phyloP scores from a whole-genome alignment of 2,329 filamentous ascomycete species.

The Nemania sp. region DNA sequence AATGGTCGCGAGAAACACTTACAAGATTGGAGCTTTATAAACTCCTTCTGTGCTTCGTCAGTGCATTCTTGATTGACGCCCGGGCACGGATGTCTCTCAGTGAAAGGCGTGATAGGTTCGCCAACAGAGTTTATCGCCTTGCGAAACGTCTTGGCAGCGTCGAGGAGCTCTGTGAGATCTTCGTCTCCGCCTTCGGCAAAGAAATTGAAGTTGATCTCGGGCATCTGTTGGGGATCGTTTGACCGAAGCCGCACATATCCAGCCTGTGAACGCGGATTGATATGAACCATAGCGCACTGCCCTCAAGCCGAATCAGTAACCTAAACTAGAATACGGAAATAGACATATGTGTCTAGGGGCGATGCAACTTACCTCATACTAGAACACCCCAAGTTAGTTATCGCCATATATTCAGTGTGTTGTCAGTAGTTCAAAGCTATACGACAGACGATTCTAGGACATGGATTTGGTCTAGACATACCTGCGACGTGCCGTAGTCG shows the following conservation, averaged over 20 bases:
- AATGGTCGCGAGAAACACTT: background rate
- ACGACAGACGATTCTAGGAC: background rate
- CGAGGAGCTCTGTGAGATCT: conserved; percentile 57
- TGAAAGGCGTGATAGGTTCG: conserved; percentile 45
- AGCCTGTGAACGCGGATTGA: conserved; percentile 64
- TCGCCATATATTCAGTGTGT: background rate
- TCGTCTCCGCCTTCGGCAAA: conserved; percentile 63
- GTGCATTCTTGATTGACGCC: conserved; percentile 53
- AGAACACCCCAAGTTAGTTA: conserved; percentile 3
- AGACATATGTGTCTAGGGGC: background rate
- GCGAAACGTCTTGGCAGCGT: conserved; percentile 47
- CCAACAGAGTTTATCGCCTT: conserved; percentile 42
- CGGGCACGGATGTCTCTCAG: conserved; percentile 48
- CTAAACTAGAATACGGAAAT: background rate
- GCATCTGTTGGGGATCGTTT: conserved; percentile 71
- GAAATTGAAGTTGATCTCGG: conserved; percentile 71
- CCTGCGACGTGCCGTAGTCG: conserved; percentile 45
- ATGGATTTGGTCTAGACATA: background rate
- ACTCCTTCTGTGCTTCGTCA: conserved; percentile 51
- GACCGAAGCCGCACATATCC: conserved; percentile 73
- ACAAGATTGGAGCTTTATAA: conserved; percentile 55
- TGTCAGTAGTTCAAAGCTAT: background rate
- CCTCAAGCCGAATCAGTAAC: conserved; percentile 19
- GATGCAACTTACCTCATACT: conserved; percentile 27
- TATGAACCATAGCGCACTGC: conserved; percentile 55